Base-by-base conservation (phyloP, 2,329 filamentous ascomycete species). In the Colletotrichum chlorophyti region DNA sequence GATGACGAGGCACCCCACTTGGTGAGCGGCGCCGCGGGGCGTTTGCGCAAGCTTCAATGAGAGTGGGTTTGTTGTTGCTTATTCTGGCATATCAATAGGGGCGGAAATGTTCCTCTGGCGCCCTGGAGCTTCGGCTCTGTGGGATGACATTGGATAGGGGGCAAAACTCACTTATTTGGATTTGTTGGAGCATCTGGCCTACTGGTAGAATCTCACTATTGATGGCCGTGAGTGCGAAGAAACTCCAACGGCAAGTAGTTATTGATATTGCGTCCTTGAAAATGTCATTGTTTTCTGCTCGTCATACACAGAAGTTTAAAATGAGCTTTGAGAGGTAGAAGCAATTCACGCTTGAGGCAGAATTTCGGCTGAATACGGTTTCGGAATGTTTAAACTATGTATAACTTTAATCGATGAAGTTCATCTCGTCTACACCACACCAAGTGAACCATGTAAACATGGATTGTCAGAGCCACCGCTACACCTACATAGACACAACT, bases 41-140 rank as follows among this genome's bases (percentile, higher is more conserved):
- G 23, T 21, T 35, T 40, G 40, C 47, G 47, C 53, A 52, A 58
- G 53, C 53, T 58, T 58, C 53, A 58, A 52, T 52, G 11, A 46
- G 40, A 45, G 38, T 52, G 23, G 47, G n/a, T 26, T 31, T 14
- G 38, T 40, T 52, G 15, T 17, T 38, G 47, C 40, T 52, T 31
- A 57, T 47, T 23, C 26, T 37, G 14, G n/a, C n/a, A n/a, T n/a
- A n/a, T n/a, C n/a, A n/a, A n/a, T n/a, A n/a, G n/a, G n/a, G n/a
- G n/a, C n/a, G n/a, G n/a, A n/a, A n/a, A n/a, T n/a, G n/a, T n/a
- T n/a, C n/a, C 26, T 12, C 7, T n/a, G 26, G 26, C n/a, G 26
- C n/a, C n/a, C n/a, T n/a, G 31, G n/a, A 10, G n/a, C 27, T 19
- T 54, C 53, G 53, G 53, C n/a, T 32, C 53, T 57, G 53, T 57